These are phyloP conservation scores for Begonia peltatifolia DNA, from an alignment of 306 rosid species.

Conservation along the genomic window DNA sequence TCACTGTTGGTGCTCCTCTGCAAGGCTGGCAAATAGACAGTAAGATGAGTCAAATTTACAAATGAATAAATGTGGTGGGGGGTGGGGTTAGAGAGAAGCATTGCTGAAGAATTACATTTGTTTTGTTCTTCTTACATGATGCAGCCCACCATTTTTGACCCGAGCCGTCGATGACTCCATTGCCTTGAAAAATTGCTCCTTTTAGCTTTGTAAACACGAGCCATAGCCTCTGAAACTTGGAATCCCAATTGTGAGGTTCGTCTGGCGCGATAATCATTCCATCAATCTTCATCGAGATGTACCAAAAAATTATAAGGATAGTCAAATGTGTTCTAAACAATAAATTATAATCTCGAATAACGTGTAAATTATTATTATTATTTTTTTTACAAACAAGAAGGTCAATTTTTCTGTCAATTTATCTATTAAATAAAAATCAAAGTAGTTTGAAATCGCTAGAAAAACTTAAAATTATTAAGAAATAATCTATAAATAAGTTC, in stretches of 20 bases:
- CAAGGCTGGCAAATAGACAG: constrained; percentile 48
- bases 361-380: too few species aligned
- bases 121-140: constrained; percentile 88
- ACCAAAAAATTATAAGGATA: too few species aligned
- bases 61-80: too few species aligned
- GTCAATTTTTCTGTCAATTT: too few species aligned
- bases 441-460: too few species aligned
- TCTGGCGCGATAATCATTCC: constrained; percentile 85
- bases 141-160: constrained; percentile 99
- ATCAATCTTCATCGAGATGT: constrained; percentile 39
- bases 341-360: too few species aligned
- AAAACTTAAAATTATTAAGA: too few species aligned
- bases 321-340: too few species aligned
- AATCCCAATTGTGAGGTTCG: constrained; percentile 79
- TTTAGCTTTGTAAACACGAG: constrained; percentile 54
- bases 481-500: too few species aligned
- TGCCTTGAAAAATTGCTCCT: constrained; percentile 64
- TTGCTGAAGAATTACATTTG: constrained; percentile 37
- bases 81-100: background rate
- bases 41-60: too few species aligned
- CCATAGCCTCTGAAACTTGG: constrained; percentile 48
- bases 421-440: too few species aligned
- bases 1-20: constrained; percentile 89
- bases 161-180: constrained; percentile 85
- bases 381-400: too few species aligned